Evolutionary conservation across 2,329 filamentous ascomycete genomes (phyloP), one percentile per base, ranked within the genome.

Genomic region (Plenodomus biglobosus): DNA sequence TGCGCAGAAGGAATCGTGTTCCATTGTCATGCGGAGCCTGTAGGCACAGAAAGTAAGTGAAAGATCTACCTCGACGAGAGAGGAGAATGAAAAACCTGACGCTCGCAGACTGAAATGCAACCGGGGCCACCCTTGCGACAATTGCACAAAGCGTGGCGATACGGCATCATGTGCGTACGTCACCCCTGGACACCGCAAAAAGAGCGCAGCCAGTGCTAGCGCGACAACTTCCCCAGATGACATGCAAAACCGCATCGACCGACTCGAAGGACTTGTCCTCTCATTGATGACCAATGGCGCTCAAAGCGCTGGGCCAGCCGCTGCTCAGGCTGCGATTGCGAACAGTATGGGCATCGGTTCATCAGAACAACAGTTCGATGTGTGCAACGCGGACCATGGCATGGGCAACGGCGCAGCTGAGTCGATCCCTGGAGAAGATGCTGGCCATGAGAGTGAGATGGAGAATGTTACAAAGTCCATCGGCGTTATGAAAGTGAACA

Each of bases 211-310:
- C 47, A 79, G 77, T 65, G 82, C 86, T 72, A 81, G 75, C 45
- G 59, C 75, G 42, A 75, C 83, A 74, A 79, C 80, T 47, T 79
- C 81, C 61, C 90, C 92, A 41, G 92, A 96, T 80, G 92, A 96
- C 73, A 96, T 97, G 92, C 92, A 97, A 76, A 95, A 95, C 69
- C 88, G 94, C 70, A 97, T 97, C 75, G 92, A 97, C 77, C 85
- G 92, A 63, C 80, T 97, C 58, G 92, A 97, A 80, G 88, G 89
- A 61, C 77, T 97, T 70, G 92, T 97, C 52, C 75, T 97, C 57
- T 95, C 90, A 21, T 74, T 97, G 67, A 96, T 97, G 92, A 92
- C 92, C 66, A 92, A 89, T 70, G 90, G 90, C 48, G 81, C 79
- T n/a, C 78, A 82, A 56, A 79, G 82, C 45, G 78, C 80, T 39